Evolutionary conservation across 2,329 filamentous ascomycete genomes (phyloP).

Genomic region (Alternaria incomplexa): DNA sequence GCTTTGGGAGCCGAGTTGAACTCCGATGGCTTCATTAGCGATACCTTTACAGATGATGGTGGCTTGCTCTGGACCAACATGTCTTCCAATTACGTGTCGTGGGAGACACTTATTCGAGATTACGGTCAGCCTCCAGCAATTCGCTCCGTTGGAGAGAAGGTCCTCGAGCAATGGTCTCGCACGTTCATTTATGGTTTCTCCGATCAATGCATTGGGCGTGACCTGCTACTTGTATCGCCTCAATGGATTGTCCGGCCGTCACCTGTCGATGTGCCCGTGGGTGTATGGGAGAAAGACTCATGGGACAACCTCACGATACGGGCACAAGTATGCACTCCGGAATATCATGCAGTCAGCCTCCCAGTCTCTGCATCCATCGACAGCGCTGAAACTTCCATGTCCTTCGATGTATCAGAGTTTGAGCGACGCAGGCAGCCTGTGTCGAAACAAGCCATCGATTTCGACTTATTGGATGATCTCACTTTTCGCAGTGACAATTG

Average conservation of each 20-base stretch:
- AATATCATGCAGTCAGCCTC: neutral
- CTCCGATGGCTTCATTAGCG: neutral
- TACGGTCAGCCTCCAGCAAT: neutral
- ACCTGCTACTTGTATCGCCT: neutral
- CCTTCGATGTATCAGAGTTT: neutral
- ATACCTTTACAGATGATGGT: neutral
- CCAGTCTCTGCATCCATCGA: neutral
- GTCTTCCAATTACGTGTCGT: neutral
- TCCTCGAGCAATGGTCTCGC: neutral
- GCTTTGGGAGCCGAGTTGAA: neutral
- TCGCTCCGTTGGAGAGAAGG: neutral
- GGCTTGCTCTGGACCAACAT: neutral
- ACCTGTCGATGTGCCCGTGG: neutral
- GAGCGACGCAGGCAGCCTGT: neutral
- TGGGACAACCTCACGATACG: neutral
- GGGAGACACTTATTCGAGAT: neutral
- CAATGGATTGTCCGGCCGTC: neutral
- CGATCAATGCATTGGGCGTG: neutral
- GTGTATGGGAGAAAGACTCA: neutral
- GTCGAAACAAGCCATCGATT: neutral
- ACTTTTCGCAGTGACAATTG: neutral
- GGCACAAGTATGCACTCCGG: neutral
- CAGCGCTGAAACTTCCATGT: neutral
- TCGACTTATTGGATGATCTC: neutral
- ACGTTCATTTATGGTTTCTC: neutral